Conservation (phyloP, 176 grass and related monocot genomes). For the Dendrocalamus sinicus region DNA sequence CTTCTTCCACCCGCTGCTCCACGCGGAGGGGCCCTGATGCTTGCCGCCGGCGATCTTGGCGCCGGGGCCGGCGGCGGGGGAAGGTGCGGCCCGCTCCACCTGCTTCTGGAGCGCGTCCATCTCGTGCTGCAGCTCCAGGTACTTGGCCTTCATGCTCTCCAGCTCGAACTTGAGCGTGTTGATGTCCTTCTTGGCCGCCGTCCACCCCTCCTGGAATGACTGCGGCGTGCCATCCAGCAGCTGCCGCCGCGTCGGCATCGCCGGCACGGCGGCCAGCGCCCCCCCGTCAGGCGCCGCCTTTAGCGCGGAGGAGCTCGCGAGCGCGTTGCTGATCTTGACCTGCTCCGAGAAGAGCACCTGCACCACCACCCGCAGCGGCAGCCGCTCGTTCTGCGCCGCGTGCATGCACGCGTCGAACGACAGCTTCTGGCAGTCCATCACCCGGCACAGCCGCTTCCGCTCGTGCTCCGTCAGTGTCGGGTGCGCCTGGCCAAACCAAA, state of each 20-base stretch:
- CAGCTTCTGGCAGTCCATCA: conserved; percentile 99
- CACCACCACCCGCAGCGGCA: conserved; percentile 94
- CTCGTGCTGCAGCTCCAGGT: conserved; percentile 91
- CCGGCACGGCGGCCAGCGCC: not conserved
- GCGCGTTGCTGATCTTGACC: conserved; percentile 92
- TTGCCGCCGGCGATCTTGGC: conserved; percentile 40
- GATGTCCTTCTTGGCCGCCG: conserved; percentile 97
- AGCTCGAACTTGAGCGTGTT: conserved; percentile 99
- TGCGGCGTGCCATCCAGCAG: conserved; percentile 89
- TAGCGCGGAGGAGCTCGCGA: conserved; percentile 52
- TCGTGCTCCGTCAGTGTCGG: conserved; percentile 90
- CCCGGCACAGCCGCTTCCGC: conserved; percentile 83
- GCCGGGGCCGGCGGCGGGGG: conserved; percentile 26
- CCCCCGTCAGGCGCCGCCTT: conserved; percentile 24
- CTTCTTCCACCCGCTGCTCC: conserved; percentile 88
- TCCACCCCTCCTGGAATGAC: conserved; percentile 98
- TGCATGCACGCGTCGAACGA: conserved; percentile 98
- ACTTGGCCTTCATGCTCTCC: conserved; percentile 97
- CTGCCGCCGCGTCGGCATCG: conserved; percentile 59
- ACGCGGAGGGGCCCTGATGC: conserved; percentile 57
- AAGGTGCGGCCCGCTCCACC: conserved; percentile 54
- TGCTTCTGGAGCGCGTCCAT: conserved; percentile 86
- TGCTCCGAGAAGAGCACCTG: conserved; percentile 99
- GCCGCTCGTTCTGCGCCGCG: conserved; percentile 93
- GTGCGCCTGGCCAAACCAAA: conserved; percentile 59